A percentile compares a stretch with the other conserved stretches of the same genome.
phyloP scores from a whole-genome alignment of 1,284 basidiomycete genomes.

The Ustilago vetiveriae region DNA sequence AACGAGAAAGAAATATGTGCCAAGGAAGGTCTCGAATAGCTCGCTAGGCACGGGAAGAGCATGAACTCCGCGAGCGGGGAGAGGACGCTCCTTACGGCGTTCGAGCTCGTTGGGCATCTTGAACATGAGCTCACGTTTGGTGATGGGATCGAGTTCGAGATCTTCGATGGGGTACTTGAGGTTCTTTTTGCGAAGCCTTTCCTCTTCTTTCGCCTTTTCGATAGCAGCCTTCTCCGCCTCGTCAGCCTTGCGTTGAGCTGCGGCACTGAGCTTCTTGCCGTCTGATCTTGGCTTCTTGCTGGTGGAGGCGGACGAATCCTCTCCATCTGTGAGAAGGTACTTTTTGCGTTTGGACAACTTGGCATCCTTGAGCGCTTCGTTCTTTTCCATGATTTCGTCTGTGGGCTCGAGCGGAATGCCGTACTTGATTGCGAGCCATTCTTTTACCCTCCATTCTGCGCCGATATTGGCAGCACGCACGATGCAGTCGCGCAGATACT shows the following conservation, averaged over 20 bases:
- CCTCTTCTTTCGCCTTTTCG: constrained; percentile 68
- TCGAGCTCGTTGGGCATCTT: constrained; percentile 53
- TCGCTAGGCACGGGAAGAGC: constrained; percentile 76
- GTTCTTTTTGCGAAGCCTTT: constrained; percentile 78
- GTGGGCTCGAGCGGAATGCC: constrained; percentile 85
- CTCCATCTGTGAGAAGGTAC: constrained; percentile 79
- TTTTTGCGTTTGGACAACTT: constrained; percentile 71
- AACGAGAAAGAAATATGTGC: constrained; percentile 90
- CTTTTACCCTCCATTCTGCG: constrained; percentile 93
- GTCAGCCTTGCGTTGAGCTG: constrained; percentile 39
- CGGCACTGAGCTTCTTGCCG: constrained; percentile 37
- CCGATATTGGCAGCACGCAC: constrained; percentile 88
- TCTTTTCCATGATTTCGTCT: constrained; percentile 80
- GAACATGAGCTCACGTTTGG: constrained; percentile 59
- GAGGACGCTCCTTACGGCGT: constrained; percentile 71
- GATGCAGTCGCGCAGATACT: constrained; percentile 93
- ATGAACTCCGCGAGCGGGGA: constrained; percentile 78
- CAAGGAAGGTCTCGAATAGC: constrained; percentile 83
- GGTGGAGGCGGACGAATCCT: constrained; percentile 72
- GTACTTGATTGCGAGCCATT: constrained; percentile 81
- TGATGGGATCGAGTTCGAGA: constrained; percentile 67
- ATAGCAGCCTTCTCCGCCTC: constrained; percentile 40
- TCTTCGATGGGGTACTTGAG: constrained; percentile 76
- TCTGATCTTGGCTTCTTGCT: constrained; percentile 45
- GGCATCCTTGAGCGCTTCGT: constrained; percentile 81